A percentile compares a stretch with the other conserved stretches of the same genome.
These are phyloP conservation scores for Clavariopsis aquatica DNA, from an alignment of 495 filamentous ascomycete genomes.

Conservation along the genomic window DNA sequence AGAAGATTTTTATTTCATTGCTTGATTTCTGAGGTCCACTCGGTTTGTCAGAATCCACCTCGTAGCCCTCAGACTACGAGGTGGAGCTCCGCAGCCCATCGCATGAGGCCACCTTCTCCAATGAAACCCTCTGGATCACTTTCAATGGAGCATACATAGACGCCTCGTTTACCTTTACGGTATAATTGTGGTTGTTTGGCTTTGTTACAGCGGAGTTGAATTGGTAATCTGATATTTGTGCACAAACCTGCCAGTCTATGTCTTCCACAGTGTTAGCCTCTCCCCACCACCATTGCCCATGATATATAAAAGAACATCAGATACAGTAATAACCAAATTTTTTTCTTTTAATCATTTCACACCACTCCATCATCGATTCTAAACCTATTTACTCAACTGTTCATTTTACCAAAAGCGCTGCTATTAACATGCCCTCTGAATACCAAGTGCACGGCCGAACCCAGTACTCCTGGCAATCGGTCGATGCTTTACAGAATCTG, in stretches of 20 bases:
- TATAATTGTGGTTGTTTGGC: background rate
- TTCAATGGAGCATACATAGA: background rate
- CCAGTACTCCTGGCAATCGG: background rate
- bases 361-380: background rate
- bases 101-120: background rate
- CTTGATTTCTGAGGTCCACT: too few species aligned
- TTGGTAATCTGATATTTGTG: background rate
- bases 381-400: background rate
- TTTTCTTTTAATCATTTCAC: background rate
- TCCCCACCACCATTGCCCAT: too few species aligned
- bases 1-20: background rate
- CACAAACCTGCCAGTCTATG: background rate
- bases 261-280: background rate
- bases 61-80: background rate
- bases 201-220: background rate
- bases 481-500: constrained; percentile 22
- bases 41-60: background rate
- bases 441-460: constrained; percentile 23
- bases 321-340: too few species aligned
- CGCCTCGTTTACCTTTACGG: background rate
- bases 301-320: too few species aligned
- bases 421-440: constrained; percentile 16
- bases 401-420: too few species aligned
- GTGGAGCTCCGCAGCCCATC: background rate
- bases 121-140: background rate